A percentile compares a stretch with the other conserved stretches of the same genome.
Evolutionary conservation across 208 protist genomes (phyloP).

Genomic region (Acanthamoeba culbertsoni): DNA sequence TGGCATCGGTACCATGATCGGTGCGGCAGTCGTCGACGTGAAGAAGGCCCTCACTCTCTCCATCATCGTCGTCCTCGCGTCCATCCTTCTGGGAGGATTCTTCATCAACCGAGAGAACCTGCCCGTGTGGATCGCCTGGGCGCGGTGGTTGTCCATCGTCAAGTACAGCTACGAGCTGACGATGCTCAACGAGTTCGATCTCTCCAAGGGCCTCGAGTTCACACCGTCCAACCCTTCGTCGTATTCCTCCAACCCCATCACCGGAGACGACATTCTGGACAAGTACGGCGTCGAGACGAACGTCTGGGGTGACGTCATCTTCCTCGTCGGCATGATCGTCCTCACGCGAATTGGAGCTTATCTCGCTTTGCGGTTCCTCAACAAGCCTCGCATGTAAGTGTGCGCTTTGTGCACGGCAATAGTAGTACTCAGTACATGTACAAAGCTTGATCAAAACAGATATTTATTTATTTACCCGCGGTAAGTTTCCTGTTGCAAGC

Average conservation of each 20-base stretch:
- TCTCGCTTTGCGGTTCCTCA: constrained; percentile 39
- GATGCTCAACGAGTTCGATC: constrained; percentile 54
- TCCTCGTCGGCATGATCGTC: constrained; percentile 39
- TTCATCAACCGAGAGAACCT: constrained; percentile 45
- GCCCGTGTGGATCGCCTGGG: constrained; percentile 56
- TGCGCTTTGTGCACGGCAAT: no score
- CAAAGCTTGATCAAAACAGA: no score
- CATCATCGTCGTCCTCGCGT: constrained; percentile 27
- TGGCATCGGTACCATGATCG: constrained; percentile 55
- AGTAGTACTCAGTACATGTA: no score
- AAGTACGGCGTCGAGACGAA: constrained; percentile 6
- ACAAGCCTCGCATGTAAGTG: constrained; percentile 45
- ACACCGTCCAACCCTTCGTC: background rate
- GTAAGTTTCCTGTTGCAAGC: no score
- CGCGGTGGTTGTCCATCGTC: constrained; percentile 54
- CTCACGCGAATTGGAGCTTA: background rate
- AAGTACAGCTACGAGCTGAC: constrained; percentile 61
- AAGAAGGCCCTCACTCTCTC: constrained; percentile 44
- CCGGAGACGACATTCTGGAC: background rate
- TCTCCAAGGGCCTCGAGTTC: background rate
- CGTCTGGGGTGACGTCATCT: constrained; percentile 31
- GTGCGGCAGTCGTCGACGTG: constrained; percentile 44
- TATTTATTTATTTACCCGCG: no score
- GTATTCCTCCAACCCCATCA: constrained; percentile 18
- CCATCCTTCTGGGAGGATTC: constrained; percentile 40